Evolutionary conservation across 805 yeast species (phyloP).

Genomic region (Diddensiella transvaalensis): DNA sequence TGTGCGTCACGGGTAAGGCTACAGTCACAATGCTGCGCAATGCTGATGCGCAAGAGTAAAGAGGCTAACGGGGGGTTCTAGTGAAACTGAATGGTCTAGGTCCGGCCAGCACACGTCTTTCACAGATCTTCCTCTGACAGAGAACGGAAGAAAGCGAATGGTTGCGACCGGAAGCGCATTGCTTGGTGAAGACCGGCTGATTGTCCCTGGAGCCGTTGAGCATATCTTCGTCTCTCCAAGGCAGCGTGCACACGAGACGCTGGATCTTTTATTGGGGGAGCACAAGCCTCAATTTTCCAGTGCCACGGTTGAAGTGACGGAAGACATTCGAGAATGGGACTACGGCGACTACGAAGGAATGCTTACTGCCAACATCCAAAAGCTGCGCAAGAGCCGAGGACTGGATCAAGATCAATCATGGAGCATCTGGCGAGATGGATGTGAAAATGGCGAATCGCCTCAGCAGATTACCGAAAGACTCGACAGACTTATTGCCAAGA

Average conservation of each 20-base stretch:
- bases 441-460: conserved; percentile 82
- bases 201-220: conserved; percentile 61
- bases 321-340: conserved; percentile 89
- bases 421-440: conserved; percentile 90
- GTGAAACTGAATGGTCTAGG: conserved; percentile 82
- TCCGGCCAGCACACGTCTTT: conserved; percentile 87
- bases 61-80: conserved; percentile 43
- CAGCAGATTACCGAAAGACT: conserved; percentile 65
- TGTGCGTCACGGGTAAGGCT: conserved; percentile 40
- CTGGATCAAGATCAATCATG: conserved; percentile 48
- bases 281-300: conserved; percentile 31
- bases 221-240: conserved; percentile 79
- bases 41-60: not conserved
- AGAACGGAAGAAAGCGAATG: conserved; percentile 75
- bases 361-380: conserved; percentile 61
- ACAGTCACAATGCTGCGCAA: not conserved
- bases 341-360: conserved; percentile 95
- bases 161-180: conserved; percentile 65
- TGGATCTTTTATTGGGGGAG: conserved; percentile 52
- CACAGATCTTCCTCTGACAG: conserved; percentile 78
- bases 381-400: conserved; percentile 57
- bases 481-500: conserved; percentile 62
- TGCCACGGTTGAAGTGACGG: conserved; percentile 33
- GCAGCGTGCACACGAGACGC: conserved; percentile 71
- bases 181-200: conserved; percentile 55